Evolutionary conservation across 2,329 filamentous ascomycete genomes (phyloP).

Genomic region (Aspergillus niger): DNA sequence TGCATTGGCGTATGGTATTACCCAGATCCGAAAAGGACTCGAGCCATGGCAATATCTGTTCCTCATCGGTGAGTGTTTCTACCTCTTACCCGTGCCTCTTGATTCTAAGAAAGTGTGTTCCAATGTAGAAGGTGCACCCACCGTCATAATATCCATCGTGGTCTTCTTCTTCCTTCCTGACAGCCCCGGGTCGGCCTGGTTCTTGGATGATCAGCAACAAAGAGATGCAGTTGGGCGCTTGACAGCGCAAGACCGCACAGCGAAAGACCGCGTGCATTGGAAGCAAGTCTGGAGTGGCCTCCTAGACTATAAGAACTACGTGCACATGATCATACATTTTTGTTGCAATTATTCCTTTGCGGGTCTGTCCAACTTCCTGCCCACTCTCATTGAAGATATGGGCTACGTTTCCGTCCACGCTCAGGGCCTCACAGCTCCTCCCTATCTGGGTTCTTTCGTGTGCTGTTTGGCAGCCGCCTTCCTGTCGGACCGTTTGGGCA

Average conservation of each 20-base stretch:
- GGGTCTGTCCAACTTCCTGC: constrained; percentile 45
- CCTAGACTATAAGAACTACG: constrained; percentile 41
- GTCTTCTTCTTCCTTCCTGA: constrained; percentile 50
- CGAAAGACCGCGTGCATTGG: constrained; percentile 30
- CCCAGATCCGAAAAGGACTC: constrained; percentile 25
- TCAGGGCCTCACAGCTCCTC: constrained; percentile 46
- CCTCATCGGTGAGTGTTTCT: constrained; percentile 38
- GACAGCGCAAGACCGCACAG: constrained; percentile 20
- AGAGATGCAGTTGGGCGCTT: constrained; percentile 56
- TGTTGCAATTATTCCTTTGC: constrained; percentile 43
- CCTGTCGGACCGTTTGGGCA: constrained; percentile 40
- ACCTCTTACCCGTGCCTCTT: neutral
- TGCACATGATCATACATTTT: constrained; percentile 43
- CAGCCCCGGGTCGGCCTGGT: constrained; percentile 45
- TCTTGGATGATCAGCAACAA: constrained; percentile 48
- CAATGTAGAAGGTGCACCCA: constrained; percentile 41
- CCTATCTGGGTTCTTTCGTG: constrained; percentile 45
- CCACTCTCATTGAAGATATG: constrained; percentile 46
- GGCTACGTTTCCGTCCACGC: constrained; percentile 44
- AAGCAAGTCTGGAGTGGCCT: constrained; percentile 39
- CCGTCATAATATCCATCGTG: constrained; percentile 44
- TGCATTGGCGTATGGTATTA: constrained; percentile 44
- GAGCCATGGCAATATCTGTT: constrained; percentile 50
- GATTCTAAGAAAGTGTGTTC: constrained; percentile 25
- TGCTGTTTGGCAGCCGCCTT: constrained; percentile 31